Evolutionary conservation across 1,284 basidiomycete species (phyloP).

Genomic region (Ganoderma leucocontextum): DNA sequence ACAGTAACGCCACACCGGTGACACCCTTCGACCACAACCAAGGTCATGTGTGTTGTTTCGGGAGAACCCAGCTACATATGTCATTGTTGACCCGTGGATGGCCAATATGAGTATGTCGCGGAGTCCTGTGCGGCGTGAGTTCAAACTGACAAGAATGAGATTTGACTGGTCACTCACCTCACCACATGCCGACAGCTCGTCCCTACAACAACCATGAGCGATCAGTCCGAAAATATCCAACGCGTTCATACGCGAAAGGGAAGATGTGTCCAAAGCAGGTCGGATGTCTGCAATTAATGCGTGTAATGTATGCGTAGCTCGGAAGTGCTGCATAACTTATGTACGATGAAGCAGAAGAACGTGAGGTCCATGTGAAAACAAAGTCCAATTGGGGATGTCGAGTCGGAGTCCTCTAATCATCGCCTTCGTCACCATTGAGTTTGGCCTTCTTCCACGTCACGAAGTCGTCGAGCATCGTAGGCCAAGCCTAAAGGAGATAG

Average conservation of each 20-base stretch:
- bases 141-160: neutral
- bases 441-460: slow-evolving; percentile 64
- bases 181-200: neutral
- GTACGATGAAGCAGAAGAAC: neutral
- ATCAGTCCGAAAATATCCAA: neutral
- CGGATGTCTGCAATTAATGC: neutral
- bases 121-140: neutral
- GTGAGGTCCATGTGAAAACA: neutral
- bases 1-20: neutral
- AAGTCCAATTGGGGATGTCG: too few relatives aligned
- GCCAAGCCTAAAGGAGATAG: slow-evolving; percentile 68
- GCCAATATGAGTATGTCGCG: neutral
- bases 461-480: slow-evolving; percentile 79
- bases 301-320: neutral
- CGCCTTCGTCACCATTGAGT: slow-evolving; percentile 1
- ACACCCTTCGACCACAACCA: neutral
- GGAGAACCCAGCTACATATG: neutral
- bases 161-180: neutral
- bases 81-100: neutral
- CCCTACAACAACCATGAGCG: neutral
- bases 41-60: neutral
- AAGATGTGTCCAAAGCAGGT: neutral
- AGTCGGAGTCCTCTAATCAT: slow-evolving; percentile 1
- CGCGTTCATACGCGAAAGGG: neutral
- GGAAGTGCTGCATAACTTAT: slow-evolving; percentile 9